phyloP scores from a whole-genome alignment of 805 yeast species.

The Candida ipomoeae region DNA sequence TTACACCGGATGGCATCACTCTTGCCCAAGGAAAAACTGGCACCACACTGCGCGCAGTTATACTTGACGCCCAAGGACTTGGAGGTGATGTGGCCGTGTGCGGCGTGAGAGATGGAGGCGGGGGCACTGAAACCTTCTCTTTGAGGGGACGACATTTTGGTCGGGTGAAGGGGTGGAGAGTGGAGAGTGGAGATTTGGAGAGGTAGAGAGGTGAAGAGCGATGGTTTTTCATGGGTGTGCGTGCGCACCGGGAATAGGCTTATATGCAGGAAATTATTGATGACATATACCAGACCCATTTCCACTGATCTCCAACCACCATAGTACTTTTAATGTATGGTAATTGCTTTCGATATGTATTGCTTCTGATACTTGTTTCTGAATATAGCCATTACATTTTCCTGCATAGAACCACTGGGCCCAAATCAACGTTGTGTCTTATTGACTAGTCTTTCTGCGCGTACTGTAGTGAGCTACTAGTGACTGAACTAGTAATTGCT shows the following conservation, averaged over 20 bases:
- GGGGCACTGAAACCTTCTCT: conserved; percentile 91
- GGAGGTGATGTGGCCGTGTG: conserved; percentile 70
- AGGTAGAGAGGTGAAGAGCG: background rate
- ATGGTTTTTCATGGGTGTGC: background rate
- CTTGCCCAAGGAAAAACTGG: conserved; percentile 79
- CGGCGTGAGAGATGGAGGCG: conserved; percentile 65
- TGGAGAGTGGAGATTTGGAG: background rate
- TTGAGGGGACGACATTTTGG: conserved; percentile 43
- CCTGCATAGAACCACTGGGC: too few relatives aligned
- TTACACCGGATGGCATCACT: conserved; percentile 97
- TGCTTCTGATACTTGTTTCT: too few relatives aligned
- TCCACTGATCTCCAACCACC: too few relatives aligned
- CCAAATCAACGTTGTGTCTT: too few relatives aligned
- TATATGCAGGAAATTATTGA: background rate
- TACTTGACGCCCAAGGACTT: conserved; percentile 81
- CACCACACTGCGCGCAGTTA: conserved; percentile 95
- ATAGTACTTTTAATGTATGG: too few relatives aligned
- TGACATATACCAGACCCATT: too few relatives aligned
- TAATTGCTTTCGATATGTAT: too few relatives aligned
- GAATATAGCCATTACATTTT: too few relatives aligned
- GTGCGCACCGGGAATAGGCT: background rate
- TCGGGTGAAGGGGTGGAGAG: background rate
- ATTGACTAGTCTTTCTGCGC: too few relatives aligned
- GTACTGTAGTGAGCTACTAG: too few relatives aligned
- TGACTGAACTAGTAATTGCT: too few relatives aligned